Conservation (phyloP, 2,329 filamentous ascomycete genomes). For the Colletotrichum acutatum region DNA sequence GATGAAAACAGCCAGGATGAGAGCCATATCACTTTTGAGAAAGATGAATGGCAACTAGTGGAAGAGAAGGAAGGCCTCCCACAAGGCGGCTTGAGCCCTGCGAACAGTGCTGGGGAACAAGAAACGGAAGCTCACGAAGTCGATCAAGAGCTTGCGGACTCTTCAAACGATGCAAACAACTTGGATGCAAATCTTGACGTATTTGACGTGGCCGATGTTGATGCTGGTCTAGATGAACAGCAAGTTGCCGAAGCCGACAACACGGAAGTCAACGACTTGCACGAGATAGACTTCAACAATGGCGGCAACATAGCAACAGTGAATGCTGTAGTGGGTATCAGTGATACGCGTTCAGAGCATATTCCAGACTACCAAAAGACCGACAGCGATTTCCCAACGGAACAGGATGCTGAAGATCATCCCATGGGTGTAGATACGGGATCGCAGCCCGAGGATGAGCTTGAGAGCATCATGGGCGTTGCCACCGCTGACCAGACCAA, state of each 20-base stretch:
- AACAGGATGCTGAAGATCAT: constrained; percentile 1
- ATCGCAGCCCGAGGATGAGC: background rate
- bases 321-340: constrained; percentile 18
- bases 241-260: constrained; percentile 11
- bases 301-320: constrained; percentile 50
- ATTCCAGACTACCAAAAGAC: constrained; percentile 5
- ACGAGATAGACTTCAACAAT: constrained; percentile 48
- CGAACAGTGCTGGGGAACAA: constrained; percentile 4
- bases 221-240: constrained; percentile 21
- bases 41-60: constrained; percentile 25
- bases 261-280: constrained; percentile 31
- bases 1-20: background rate
- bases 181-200: background rate
- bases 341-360: constrained; percentile 2
- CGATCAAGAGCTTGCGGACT: constrained; percentile 36
- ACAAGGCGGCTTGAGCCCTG: constrained; percentile 37
- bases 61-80: background rate
- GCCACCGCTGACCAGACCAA: background rate
- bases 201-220: background rate
- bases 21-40: background rate
- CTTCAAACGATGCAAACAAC: constrained; percentile 37
- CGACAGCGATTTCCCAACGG: constrained; percentile 11
- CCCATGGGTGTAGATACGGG: background rate
- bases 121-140: constrained; percentile 9
- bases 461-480: background rate